These are phyloP conservation scores for Mycothermus thermophilus DNA, from an alignment of 495 filamentous ascomycete species.

Conservation along the genomic window DNA sequence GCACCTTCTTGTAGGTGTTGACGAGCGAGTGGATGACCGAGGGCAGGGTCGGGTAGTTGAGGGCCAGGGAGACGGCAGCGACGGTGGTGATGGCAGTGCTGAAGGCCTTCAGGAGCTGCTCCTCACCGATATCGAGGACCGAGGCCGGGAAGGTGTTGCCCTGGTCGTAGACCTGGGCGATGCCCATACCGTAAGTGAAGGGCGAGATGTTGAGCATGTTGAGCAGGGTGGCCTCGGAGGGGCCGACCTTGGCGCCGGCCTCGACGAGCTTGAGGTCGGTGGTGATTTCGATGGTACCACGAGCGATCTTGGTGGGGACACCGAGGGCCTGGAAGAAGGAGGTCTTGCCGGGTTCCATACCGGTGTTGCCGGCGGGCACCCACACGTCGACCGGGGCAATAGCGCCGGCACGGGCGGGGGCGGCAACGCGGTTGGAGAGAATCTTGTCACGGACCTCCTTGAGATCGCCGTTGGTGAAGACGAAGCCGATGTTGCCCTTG, in stretches of 20 bases:
- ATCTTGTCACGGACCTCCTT: constrained; percentile 88
- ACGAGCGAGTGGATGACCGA: constrained; percentile 88
- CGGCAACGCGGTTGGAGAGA: constrained; percentile 89
- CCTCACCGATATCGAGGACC: constrained; percentile 87
- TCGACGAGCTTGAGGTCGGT: constrained; percentile 95
- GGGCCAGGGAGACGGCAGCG: constrained; percentile 74
- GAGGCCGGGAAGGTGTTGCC: constrained; percentile 75
- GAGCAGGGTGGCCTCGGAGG: constrained; percentile 93
- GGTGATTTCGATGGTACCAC: constrained; percentile 99
- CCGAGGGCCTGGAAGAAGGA: constrained; percentile 99
- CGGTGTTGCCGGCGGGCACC: constrained; percentile 94
- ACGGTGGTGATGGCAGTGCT: constrained; percentile 71
- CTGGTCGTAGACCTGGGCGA: constrained; percentile 88
- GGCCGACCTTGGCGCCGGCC: constrained; percentile 83
- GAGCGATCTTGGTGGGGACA: constrained; percentile 99
- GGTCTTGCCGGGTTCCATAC: constrained; percentile 99
- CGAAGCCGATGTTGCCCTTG: constrained; percentile 96
- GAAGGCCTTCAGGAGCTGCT: constrained; percentile 78
- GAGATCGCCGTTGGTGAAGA: constrained; percentile 96
- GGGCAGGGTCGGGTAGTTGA: constrained; percentile 92
- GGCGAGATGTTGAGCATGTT: constrained; percentile 99
- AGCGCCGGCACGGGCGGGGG: constrained; percentile 93
- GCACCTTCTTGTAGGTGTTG: constrained; percentile 94
- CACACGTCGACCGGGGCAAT: constrained; percentile 81
- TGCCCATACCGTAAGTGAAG: constrained; percentile 99